A percentile compares a stretch with the other conserved stretches of the same genome.
These are phyloP conservation scores for Kwoniella europaea DNA, from an alignment of 768 basidiomycete species.

Conservation along the genomic window DNA sequence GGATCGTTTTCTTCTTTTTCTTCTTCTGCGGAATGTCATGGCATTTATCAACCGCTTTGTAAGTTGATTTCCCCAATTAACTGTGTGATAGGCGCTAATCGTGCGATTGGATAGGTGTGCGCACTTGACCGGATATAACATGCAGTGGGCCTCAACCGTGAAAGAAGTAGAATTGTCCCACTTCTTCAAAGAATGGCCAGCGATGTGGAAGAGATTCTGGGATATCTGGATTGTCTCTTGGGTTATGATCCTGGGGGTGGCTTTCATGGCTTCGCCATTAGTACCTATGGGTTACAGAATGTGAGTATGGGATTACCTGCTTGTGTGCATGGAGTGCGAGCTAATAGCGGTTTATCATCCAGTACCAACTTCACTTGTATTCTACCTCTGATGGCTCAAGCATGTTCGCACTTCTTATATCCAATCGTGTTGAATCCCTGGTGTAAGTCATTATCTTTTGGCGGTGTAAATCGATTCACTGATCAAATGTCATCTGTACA, in stretches of 20 bases:
- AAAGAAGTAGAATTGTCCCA: conserved; percentile 77
- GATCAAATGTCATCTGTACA: conserved; percentile 14
- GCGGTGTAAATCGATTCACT: not conserved
- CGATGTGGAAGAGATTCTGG: conserved; percentile 80
- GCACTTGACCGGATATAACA: conserved; percentile 67
- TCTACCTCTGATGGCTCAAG: conserved; percentile 52
- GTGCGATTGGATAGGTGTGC: conserved; percentile 57
- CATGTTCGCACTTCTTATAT: conserved; percentile 53
- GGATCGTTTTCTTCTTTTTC: conserved; percentile 71
- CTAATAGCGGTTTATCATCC: not conserved
- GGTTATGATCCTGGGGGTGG: conserved; percentile 61
- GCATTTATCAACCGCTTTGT: conserved; percentile 68
- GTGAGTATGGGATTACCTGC: conserved; percentile 27
- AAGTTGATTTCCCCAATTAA: conserved; percentile 15
- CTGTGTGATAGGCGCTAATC: no score
- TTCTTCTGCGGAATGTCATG: conserved; percentile 66
- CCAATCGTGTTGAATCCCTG: conserved; percentile 54
- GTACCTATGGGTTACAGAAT: conserved; percentile 73
- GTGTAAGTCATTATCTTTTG: conserved; percentile 32
- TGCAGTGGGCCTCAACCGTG: conserved; percentile 75
- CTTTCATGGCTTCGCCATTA: conserved; percentile 64
- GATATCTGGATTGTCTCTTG: conserved; percentile 64
- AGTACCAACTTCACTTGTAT: conserved; percentile 56
- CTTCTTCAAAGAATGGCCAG: conserved; percentile 87
- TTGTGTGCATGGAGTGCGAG: not conserved